phyloP scores from a whole-genome alignment of 129 eudicot genomes.

The Chrysanthemum seticuspe region DNA sequence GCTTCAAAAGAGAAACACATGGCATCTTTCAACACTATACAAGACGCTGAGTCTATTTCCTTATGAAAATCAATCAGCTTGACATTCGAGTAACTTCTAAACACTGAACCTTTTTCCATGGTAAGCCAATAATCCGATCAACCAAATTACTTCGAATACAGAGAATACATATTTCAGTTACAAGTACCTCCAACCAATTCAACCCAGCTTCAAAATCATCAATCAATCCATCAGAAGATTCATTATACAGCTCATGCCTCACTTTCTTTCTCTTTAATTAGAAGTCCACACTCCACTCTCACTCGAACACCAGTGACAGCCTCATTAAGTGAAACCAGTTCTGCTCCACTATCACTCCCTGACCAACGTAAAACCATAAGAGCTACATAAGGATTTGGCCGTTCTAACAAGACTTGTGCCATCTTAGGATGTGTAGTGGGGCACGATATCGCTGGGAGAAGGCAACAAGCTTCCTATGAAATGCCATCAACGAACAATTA shows the following conservation, averaged over 20 bases:
- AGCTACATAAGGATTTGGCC: conserved; percentile 82
- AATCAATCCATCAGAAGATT: conserved; percentile 29
- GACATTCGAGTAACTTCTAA: too few relatives aligned
- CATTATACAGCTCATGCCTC: conserved; percentile 29
- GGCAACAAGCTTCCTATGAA: conserved; percentile 78
- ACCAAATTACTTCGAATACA: too few relatives aligned
- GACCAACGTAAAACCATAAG: conserved; percentile 93
- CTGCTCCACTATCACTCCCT: conserved; percentile 67
- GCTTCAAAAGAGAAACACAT: too few relatives aligned
- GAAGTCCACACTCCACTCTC: conserved; percentile 87
- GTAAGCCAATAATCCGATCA: too few relatives aligned
- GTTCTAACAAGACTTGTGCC: conserved; percentile 78
- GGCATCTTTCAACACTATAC: too few relatives aligned
- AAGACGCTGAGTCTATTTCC: too few relatives aligned
- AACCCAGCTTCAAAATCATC: conserved; percentile 27
- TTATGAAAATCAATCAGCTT: too few relatives aligned
- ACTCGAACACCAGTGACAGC: conserved; percentile 93
- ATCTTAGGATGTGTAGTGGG: conserved; percentile 93
- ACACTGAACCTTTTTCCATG: too few relatives aligned
- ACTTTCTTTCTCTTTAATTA: conserved; percentile 72
- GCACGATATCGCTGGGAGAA: conserved; percentile 85
- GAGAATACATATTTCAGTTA: too few relatives aligned
- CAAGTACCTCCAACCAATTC: too few relatives aligned
- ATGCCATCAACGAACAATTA: conserved; percentile 3
- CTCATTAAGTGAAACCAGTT: conserved; percentile 62